A percentile compares a stretch with the other conserved stretches of the same genome.
Conservation (phyloP, 306 rosid species). For the Sindora glabra region DNA sequence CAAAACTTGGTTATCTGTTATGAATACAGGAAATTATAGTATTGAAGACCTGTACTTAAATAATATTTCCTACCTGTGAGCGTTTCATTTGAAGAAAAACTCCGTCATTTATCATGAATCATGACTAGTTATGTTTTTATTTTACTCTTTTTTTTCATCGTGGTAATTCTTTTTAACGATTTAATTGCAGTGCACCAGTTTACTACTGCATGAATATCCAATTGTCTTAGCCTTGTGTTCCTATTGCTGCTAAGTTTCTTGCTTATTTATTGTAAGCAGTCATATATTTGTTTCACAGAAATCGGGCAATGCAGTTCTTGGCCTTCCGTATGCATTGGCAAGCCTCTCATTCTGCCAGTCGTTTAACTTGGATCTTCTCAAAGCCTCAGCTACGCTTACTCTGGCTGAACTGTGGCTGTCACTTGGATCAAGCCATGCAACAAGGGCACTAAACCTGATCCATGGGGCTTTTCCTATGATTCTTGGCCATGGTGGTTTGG, state of each 20-base stretch:
- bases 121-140: background rate
- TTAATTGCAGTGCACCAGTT: background rate
- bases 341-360: constrained; percentile 94
- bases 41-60: no score
- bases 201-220: no score
- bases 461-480: constrained; percentile 88
- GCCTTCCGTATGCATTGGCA: constrained; percentile 89
- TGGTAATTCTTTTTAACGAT: background rate
- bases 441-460: constrained; percentile 76
- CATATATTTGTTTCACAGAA: constrained; percentile 41
- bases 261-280: constrained; percentile 4
- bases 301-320: constrained; percentile 92
- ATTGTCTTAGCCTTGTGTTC: no score
- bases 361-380: constrained; percentile 91
- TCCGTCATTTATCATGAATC: background rate
- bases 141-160: background rate
- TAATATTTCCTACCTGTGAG: no score
- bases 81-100: no score
- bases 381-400: constrained; percentile 85
- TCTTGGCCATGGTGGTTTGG: constrained; percentile 99
- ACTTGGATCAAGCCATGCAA: constrained; percentile 83
- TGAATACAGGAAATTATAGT: no score
- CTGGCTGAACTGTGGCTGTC: constrained; percentile 92
- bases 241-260: background rate
- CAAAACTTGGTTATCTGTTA: no score